Conservation (phyloP, 805 yeast genomes). For the Ogataea pini region DNA sequence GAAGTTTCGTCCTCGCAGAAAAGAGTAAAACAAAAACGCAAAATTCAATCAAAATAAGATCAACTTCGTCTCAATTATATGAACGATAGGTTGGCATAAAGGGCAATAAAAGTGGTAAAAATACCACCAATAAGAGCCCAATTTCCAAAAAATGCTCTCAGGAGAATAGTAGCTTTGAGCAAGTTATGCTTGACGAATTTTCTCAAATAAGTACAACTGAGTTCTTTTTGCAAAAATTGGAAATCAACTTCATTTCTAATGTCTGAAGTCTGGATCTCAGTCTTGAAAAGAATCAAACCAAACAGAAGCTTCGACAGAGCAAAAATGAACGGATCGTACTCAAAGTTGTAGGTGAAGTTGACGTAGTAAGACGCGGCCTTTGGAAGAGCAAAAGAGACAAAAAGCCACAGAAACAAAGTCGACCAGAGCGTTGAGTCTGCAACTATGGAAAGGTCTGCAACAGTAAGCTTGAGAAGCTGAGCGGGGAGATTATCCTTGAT, state of each 20-base stretch:
- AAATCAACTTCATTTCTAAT: constrained; percentile 35
- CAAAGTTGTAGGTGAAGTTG: constrained; percentile 55
- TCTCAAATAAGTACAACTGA: constrained; percentile 26
- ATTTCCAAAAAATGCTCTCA: constrained; percentile 46
- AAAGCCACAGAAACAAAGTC: constrained; percentile 43
- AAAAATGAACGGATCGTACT: constrained; percentile 53
- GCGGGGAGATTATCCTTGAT: constrained; percentile 30
- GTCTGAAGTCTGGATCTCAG: constrained; percentile 24
- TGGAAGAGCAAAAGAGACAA: constrained; percentile 44
- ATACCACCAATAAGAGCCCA: constrained; percentile 48
- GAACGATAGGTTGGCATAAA: constrained; percentile 45
- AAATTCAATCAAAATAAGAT: background rate
- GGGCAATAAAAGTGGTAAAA: constrained; percentile 47
- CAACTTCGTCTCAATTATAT: constrained; percentile 19
- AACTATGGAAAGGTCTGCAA: constrained; percentile 42
- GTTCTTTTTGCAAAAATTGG: constrained; percentile 33
- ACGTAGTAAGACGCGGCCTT: constrained; percentile 48
- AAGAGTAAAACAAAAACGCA: background rate
- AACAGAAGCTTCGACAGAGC: constrained; percentile 46
- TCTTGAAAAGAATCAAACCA: constrained; percentile 38
- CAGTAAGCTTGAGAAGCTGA: constrained; percentile 21
- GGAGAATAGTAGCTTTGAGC: constrained; percentile 38
- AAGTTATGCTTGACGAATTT: constrained; percentile 23
- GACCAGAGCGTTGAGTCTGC: constrained; percentile 32
- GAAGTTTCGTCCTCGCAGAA: background rate